Percentiles rank a stretch among this genome's conserved stretches.
phyloP scores from a whole-genome alignment of 257 asterid species.

The Nicotiana otophora region DNA sequence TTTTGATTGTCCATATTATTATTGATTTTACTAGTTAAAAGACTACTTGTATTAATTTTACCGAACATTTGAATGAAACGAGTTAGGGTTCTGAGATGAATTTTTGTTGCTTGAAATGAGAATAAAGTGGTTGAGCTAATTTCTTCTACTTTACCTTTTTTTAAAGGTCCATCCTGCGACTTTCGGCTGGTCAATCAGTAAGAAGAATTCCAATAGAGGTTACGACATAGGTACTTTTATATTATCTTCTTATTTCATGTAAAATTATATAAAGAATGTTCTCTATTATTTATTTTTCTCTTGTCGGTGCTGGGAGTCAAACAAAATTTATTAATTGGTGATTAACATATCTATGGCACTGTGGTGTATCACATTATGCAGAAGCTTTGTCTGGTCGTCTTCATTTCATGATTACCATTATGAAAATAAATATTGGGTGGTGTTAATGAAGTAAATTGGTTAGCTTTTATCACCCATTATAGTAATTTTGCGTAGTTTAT shows the following conservation, averaged over 20 bases:
- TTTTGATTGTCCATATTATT: neutral
- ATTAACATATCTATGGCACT: neutral
- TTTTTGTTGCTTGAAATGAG: neutral
- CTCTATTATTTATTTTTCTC: no score
- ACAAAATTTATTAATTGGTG: neutral
- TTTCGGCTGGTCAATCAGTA: neutral
- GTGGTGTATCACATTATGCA: neutral
- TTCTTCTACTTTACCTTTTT: neutral
- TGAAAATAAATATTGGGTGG: neutral
- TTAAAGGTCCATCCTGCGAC: constrained; percentile 6
- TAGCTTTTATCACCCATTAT: neutral
- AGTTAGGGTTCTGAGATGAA: neutral
- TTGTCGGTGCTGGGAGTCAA: neutral
- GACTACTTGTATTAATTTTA: neutral
- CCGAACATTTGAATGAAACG: neutral
- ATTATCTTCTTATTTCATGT: neutral
- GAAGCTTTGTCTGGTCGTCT: neutral
- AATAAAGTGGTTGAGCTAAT: neutral
- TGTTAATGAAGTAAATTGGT: neutral
- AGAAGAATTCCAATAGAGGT: constrained; percentile 4
- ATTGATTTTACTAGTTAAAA: neutral
- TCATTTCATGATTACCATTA: neutral
- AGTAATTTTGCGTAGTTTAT: neutral
- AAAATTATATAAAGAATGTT: neutral
- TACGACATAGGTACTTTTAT: neutral